Evolutionary conservation across 441 rosid genomes (phyloP).

Genomic region (Populus hybrid): DNA sequence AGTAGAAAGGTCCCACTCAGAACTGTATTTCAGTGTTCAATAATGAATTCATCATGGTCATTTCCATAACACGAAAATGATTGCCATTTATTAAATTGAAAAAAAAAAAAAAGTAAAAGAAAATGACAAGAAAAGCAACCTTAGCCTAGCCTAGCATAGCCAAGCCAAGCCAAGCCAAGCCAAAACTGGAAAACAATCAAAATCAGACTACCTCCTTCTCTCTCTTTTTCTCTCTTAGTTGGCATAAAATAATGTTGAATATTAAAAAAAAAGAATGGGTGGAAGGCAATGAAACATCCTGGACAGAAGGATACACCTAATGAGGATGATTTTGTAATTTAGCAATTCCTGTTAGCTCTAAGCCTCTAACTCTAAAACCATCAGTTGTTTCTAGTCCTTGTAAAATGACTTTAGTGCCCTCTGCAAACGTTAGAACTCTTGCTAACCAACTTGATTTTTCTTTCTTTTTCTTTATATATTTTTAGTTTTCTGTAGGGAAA

Average conservation of each 20-base stretch:
- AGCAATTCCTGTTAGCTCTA: background rate
- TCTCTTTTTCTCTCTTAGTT: conserved; percentile 7
- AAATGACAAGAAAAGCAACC: background rate
- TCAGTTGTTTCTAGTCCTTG: background rate
- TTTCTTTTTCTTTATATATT: no score
- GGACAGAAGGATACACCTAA: conserved; percentile 33
- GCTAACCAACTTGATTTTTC: background rate
- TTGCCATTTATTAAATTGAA: background rate
- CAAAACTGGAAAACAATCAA: background rate
- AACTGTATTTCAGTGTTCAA: no score
- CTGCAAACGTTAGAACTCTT: background rate
- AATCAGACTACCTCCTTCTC: background rate
- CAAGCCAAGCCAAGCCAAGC: background rate
- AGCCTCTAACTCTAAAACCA: background rate
- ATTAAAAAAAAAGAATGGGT: background rate
- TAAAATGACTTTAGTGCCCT: background rate
- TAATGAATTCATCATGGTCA: no score
- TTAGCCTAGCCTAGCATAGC: background rate
- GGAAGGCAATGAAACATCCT: background rate
- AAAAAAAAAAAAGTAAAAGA: background rate
- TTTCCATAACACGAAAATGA: no score
- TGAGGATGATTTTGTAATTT: conserved; percentile 16
- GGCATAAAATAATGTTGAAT: conserved; percentile 11
- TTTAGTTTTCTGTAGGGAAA: background rate
- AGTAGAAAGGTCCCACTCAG: no score